Evolutionary conservation across 108 stramenopile species (phyloP), one percentile per base, ranked within the genome.

Genomic region (Schizochytrium sp.): DNA sequence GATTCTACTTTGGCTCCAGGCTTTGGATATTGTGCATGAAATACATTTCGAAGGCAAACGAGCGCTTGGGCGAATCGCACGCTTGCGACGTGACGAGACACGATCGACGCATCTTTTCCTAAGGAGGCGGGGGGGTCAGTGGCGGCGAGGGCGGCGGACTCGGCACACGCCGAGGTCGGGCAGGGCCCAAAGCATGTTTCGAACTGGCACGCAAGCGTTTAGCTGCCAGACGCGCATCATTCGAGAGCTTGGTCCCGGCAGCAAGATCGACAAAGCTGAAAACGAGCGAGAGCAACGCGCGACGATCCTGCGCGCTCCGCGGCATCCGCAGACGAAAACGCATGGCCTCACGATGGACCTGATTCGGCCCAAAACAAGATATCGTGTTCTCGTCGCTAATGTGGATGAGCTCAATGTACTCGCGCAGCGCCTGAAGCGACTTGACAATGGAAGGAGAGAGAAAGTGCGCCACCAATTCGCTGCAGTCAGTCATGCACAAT

Each of bases 401-500:
- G 4, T 83, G 76, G 25, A 83, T 83, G 51, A 83, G 51, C 76
- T 83, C 76, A 53, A 83, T 34, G 28, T 83, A 83, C 19, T 83
- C 76, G n/a, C 28, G 48, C 48, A 53, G 4, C n/a, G 12, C 76
- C 45, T 83, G 76, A 43, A 83, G 51, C 45, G 51, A 12, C 51
- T 83, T 83, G 18, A 83, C 76, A 23, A 83, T 83, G 19, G 12
- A 53, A 6, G 76, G 76, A 12, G 76, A 83, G n/a, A 83, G 28
- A 28, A 83, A 83, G 28, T 83, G 76, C 25, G 76, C 51, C n/a
- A 83, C 76, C 19, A 83, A 45, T 23, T 83, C 76, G 51, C 76
- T 83, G 51, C 76, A 83, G 51, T 83, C 76, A 23, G 76, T 83
- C 45, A 53, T 47, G 76, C 76, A 83, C n/a, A 83, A 45, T 14